Evolutionary conservation across 106 monocot genomes (phyloP), one percentile per base, ranked within the genome.

Genomic region (Xerophyta viscosa): DNA sequence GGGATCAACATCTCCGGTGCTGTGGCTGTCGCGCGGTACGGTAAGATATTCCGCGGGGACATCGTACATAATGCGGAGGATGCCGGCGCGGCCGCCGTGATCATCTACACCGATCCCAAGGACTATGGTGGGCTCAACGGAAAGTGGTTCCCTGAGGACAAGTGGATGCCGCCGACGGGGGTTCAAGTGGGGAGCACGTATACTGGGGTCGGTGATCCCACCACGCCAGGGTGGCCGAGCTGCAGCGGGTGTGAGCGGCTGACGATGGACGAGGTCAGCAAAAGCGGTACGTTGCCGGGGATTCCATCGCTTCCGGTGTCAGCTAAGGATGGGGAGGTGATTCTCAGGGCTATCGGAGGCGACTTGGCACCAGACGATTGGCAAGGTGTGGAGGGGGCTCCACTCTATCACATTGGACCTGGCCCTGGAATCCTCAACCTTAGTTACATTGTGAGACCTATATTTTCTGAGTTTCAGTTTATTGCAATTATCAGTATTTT

Each of bases 221-320:
- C 66, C 22, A 90, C 90, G 3, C 84, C 84, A 13, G 77, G 84
- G n/a, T 90, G 90, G 90, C 36, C 78, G 2, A 78, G 82, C 65
- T n/a, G 11, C 26, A 46, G 37, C 9, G 62, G 54, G 17, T 77
- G 84, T 46, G 90, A 90, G 80, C 33, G 90, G 66, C 4, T 69
- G 6, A 24, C 39, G n/a, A 19, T 15, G 21, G 73, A 64, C 54
- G 77, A 74, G 57, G 59, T 72, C 52, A 57, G 23, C 28, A 52
- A 2, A 18, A 50, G 47, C 21, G 77, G 67, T 31, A 3, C 33
- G 29, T 27, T 87, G 43, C 77, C 81, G 27, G 46, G 52, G 57
- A 79, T 84, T 24, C 79, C 79, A 3, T 67, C 84, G 36, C 56
- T 84, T 29, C 84, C 84, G 26, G 71, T 84, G 31, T 84, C 84